Evolutionary conservation across 2,329 filamentous ascomycete genomes (phyloP).

Genomic region (Monosporascus sp.): DNA sequence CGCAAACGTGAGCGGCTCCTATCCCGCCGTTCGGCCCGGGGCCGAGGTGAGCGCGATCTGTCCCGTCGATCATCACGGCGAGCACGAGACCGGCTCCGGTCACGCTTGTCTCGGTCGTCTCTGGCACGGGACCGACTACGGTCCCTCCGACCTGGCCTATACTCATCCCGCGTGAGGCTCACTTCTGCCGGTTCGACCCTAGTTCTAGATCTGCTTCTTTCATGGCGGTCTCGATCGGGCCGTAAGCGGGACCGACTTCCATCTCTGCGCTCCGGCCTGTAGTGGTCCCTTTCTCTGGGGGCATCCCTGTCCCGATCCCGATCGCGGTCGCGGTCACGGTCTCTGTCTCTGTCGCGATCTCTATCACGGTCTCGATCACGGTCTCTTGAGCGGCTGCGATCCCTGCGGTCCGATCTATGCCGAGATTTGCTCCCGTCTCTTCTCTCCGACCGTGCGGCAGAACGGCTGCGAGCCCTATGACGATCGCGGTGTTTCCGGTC

Average conservation of each 20-base stretch:
- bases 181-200: slow-evolving; percentile 17
- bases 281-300: slow-evolving; percentile 22
- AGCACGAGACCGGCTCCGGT: slow-evolving; percentile 20
- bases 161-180: slow-evolving; percentile 23
- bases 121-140: slow-evolving; percentile 22
- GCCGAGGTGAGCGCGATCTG: slow-evolving; percentile 25
- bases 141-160: slow-evolving; percentile 23
- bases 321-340: slow-evolving; percentile 25
- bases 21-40: slow-evolving; percentile 22
- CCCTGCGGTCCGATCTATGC: slow-evolving; percentile 18
- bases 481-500: slow-evolving; percentile 25
- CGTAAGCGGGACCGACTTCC: slow-evolving; percentile 22
- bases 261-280: slow-evolving; percentile 24
- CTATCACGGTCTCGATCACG: slow-evolving; percentile 17
- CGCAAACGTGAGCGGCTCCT: slow-evolving; percentile 20
- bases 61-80: slow-evolving; percentile 19
- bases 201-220: slow-evolving; percentile 16
- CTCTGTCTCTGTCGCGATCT: slow-evolving; percentile 14
- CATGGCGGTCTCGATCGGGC: slow-evolving; percentile 18
- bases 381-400: slow-evolving; percentile 34
- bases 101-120: slow-evolving; percentile 25
- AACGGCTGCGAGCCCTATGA: slow-evolving; percentile 22
- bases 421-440: slow-evolving; percentile 22
- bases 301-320: slow-evolving; percentile 4
- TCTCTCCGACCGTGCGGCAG: slow-evolving; percentile 22